Base-by-base conservation (phyloP, 129 eudicot species). In the Flaveria robusta region DNA sequence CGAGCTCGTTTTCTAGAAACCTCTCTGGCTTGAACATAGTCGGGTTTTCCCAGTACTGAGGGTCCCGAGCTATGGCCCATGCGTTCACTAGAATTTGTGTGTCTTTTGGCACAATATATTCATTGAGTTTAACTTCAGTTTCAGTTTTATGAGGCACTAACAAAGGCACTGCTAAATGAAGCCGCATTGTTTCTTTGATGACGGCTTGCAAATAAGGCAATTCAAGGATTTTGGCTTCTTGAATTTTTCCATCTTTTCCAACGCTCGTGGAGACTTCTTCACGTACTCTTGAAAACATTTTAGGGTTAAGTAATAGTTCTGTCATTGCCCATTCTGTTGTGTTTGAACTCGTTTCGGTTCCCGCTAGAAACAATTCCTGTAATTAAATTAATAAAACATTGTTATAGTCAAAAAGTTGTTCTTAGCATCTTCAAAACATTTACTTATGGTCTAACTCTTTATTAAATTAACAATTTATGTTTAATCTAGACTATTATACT, bases 311-410 rank as follows among this genome's bases (percentile, higher is more conserved):
- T 1, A 63, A 7, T 2, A 63, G 3, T 63, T 63, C 68, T 2
- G 68, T 63, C 20, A 63, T 27, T 29, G 68, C 68, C 45, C 45
- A 63, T 15, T 63, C 68, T 27, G 45, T 63, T 63, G 68, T 63
- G 13, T 63, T 63, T 5, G 68, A 63, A 63, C 22, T 63, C 3
- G 68, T 29, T 63, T 63, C 68, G 0, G 68, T 63, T 13, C 68
- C 68, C 1, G 68, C 68, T 63, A 63, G 43, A 29, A 63, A 63
- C 22, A 63, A 29, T 14, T 63, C 68, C 68, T 63, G 19, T 13
- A 15, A 15, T 13, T 26, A 0, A 24, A 60, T 60, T 34, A 34
- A 31, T 34, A 24, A 60, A 26, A 14, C 5, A 26, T 26, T 23
- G 14, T 58, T 34, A 34, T 58, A 23, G 24, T 9, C 3, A 1